Conservation (phyloP, 345 rosid species). For the Gossypium longicalyx region DNA sequence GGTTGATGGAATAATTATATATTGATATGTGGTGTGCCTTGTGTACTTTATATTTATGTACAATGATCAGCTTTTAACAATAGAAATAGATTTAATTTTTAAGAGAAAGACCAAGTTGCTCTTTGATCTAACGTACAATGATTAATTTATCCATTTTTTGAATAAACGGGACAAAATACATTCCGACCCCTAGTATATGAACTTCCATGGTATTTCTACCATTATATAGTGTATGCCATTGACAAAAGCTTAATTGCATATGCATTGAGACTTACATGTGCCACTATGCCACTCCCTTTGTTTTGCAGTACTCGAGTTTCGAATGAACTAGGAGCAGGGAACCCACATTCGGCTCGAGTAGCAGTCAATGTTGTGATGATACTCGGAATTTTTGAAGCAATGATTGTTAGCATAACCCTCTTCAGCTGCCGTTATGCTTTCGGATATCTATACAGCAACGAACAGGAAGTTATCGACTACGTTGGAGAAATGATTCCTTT, state of each 20-base stretch:
- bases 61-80: too few species aligned
- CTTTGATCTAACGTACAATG: too few species aligned
- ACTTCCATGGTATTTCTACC: too few species aligned
- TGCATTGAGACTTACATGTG: not conserved
- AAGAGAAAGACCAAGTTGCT: too few species aligned
- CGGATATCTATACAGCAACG: constrained; percentile 36
- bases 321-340: constrained; percentile 50
- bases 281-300: not conserved
- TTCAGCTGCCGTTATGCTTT: constrained; percentile 28
- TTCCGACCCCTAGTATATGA: too few species aligned
- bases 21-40: too few species aligned
- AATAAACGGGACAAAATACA: too few species aligned
- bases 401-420: constrained; percentile 20
- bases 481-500: constrained; percentile 32
- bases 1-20: too few species aligned
- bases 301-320: constrained; percentile 40
- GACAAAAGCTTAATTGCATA: not conserved
- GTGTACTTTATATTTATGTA: too few species aligned
- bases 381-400: constrained; percentile 25
- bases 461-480: constrained; percentile 6
- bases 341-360: constrained; percentile 30
- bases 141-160: too few species aligned
- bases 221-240: not conserved
- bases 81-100: too few species aligned
- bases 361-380: constrained; percentile 21